Percentiles rank a stretch among this genome's conserved stretches.
Conservation (phyloP, 192 early-diverging fungal genomes). For the Entomortierella chlamydospora region DNA sequence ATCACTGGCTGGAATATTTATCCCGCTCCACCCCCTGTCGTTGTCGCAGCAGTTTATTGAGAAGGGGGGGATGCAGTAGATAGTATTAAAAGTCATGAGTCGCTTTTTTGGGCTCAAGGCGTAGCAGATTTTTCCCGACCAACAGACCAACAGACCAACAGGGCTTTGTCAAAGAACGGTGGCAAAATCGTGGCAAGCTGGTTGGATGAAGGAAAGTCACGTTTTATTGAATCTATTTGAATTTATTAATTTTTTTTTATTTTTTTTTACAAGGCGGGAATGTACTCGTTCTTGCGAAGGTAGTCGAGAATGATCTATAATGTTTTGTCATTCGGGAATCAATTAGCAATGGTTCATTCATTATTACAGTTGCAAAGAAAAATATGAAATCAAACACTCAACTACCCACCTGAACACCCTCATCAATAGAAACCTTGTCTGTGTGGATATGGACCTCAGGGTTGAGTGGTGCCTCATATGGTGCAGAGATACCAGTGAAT, state of each 20-base stretch:
- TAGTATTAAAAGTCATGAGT: too few species aligned
- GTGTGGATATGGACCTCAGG: slow-evolving; percentile 91
- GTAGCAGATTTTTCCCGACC: too few species aligned
- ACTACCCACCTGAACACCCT: slow-evolving; percentile 67
- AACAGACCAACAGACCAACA: too few species aligned
- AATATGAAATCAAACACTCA: too few species aligned
- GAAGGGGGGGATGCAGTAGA: too few species aligned
- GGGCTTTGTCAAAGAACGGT: background rate
- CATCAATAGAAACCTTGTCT: slow-evolving; percentile 76
- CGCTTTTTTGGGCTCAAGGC: too few species aligned
- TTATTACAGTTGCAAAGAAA: too few species aligned
- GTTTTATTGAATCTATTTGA: too few species aligned
- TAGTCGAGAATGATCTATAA: slow-evolving; percentile 48
- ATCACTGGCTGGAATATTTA: too few species aligned
- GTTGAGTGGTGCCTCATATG: slow-evolving; percentile 86
- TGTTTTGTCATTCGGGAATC: background rate
- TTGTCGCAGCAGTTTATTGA: too few species aligned
- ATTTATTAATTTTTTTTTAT: background rate
- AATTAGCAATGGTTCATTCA: background rate
- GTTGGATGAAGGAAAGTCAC: too few species aligned
- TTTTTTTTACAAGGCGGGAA: slow-evolving; percentile 29
- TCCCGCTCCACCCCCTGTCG: too few species aligned
- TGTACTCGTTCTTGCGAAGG: slow-evolving; percentile 39
- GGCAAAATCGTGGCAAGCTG: slow-evolving; percentile 2
- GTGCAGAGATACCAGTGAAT: slow-evolving; percentile 95